Evolutionary conservation across 1,284 basidiomycete genomes (phyloP), one percentile per base, ranked within the genome.

Genomic region (Schizopora paradoxa): DNA sequence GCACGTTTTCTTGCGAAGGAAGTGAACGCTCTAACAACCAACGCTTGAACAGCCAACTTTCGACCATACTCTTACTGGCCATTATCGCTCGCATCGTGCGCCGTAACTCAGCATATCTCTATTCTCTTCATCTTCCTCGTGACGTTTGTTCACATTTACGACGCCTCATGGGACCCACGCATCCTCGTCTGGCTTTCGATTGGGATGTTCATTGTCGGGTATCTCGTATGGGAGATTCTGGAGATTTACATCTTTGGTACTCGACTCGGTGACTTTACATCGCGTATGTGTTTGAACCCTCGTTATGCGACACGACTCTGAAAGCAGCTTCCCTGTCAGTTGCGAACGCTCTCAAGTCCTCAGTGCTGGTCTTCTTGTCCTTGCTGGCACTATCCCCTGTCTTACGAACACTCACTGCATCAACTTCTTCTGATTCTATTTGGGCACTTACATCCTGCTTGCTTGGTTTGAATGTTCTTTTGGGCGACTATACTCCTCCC

Each of bases 341-440:
- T 52, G 70, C 83, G 33, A 85, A 85, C 59, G 67, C 74, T 2
- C 60, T 83, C 54, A 86, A 83, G 62, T 86, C 77, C 2, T 82
- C 90, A 5, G 75, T 94, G 36, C 73, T 98, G 41, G 86, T 95
- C 46, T 88, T 93, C 56, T 74, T 98, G 5, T 79, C 91, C 2
- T 74, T 99, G 45, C 79, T 95, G 65, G 84, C 93, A 4, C 73
- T 98, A 34, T 86, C 93, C 0, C 96, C 96, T 1, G 87, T 98
- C 4, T 69, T 99, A 47, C 79, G 87, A 53, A 97, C 94, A 1
- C 68, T 99, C 54, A 96, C 92, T 8, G 89, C 91, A 32, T 90
- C 94, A 6, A 98, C 94, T 0, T 97, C 95, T 14, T 88, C 86
- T 10, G 96, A 99, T 63, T 93, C 91, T 21, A 96, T 98, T 55